phyloP scores from a whole-genome alignment of 306 rosid species.

The Quillaja saponaria region DNA sequence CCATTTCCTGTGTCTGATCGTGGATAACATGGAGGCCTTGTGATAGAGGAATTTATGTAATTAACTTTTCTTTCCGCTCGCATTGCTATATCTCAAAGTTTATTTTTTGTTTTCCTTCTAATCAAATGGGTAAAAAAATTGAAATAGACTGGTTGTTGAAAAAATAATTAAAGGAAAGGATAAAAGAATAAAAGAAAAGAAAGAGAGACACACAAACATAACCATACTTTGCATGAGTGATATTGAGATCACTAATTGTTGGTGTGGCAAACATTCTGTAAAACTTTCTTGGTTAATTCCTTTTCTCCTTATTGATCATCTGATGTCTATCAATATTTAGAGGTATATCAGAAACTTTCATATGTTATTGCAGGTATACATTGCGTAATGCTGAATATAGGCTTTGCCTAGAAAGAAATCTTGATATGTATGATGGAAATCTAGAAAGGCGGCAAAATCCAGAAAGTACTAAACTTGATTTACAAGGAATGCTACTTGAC shows the following conservation, averaged over 20 bases:
- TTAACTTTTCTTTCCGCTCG: not conserved
- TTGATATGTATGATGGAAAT: conserved; percentile 54
- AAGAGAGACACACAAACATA: not conserved
- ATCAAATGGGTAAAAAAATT: not conserved
- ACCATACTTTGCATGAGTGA: conserved; percentile 11
- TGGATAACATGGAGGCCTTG: not conserved
- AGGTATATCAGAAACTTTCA: conserved; percentile 26
- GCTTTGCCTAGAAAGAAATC: conserved; percentile 81
- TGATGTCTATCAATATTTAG: conserved; percentile 13
- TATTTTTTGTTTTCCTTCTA: conserved; percentile 13
- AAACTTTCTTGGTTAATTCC: not conserved
- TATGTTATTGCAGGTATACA: conserved; percentile 64
- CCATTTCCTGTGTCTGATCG: not conserved
- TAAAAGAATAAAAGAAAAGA: conserved; percentile 11
- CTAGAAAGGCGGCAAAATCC: conserved; percentile 46
- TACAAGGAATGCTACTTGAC: conserved; percentile 64
- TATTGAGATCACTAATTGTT: not conserved
- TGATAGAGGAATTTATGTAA: not conserved
- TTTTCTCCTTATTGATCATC: conserved; percentile 2
- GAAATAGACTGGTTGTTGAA: too few relatives aligned
- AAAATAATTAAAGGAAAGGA: not conserved
- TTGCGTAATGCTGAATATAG: conserved; percentile 91
- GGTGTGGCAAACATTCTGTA: not conserved
- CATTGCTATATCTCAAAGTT: conserved; percentile 13
- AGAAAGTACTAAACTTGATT: conserved; percentile 43